Conservation (phyloP, 176 grass and related monocot genomes). For the Carex cristatella region DNA sequence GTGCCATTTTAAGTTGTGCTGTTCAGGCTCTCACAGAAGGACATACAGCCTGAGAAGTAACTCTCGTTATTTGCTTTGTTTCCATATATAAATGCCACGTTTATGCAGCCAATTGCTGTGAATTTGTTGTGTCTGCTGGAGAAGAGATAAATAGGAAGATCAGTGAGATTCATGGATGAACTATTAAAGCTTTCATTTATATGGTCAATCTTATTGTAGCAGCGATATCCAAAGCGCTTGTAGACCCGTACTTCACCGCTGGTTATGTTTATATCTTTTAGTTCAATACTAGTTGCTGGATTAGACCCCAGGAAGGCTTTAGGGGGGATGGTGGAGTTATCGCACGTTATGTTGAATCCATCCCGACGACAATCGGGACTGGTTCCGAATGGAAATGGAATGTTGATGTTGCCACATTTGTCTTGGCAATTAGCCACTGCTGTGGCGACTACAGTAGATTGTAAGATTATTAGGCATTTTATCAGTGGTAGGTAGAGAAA, state of each 20-base stretch:
- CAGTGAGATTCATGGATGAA: too few relatives aligned
- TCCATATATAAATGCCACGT: not conserved
- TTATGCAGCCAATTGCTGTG: not conserved
- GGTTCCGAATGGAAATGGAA: constrained; percentile 46
- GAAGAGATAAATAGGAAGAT: too few relatives aligned
- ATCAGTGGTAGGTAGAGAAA: not conserved
- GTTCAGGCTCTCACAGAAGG: not conserved
- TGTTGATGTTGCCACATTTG: constrained; percentile 29
- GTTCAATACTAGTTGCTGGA: not conserved
- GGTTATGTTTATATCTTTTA: too few relatives aligned
- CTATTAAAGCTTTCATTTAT: not conserved
- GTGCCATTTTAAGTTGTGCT: not conserved
- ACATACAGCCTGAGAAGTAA: not conserved
- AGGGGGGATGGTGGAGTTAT: not conserved
- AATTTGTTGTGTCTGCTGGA: too few relatives aligned
- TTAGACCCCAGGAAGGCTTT: not conserved
- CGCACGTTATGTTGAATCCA: constrained; percentile 31
- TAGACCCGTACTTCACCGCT: too few relatives aligned
- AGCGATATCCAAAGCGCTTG: too few relatives aligned
- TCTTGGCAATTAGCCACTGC: not conserved
- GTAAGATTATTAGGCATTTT: not conserved
- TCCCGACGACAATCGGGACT: not conserved
- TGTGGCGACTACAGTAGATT: not conserved
- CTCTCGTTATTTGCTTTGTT: not conserved
- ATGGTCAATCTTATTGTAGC: too few relatives aligned